phyloP scores from a whole-genome alignment of 1,139 yeast species.

The Zygosaccharomyces sapae region DNA sequence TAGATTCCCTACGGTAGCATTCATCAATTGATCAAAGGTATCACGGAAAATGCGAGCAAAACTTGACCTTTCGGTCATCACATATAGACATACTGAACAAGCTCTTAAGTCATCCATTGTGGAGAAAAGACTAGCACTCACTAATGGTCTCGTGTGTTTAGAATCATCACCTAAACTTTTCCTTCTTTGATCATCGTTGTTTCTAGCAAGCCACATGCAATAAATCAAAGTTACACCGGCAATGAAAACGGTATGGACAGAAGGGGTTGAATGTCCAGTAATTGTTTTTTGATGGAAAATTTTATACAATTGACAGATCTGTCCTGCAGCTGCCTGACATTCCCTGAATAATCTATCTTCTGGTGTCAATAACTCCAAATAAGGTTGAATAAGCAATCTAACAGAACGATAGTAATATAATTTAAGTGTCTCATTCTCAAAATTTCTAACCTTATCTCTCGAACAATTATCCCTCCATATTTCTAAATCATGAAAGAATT shows the following conservation, averaged over 20 bases:
- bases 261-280: slow-evolving; percentile 55
- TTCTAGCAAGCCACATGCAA: slow-evolving; percentile 58
- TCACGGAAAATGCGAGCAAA: slow-evolving; percentile 56
- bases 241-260: slow-evolving; percentile 57
- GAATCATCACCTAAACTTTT: slow-evolving; percentile 46
- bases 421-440: slow-evolving; percentile 51
- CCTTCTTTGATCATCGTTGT: slow-evolving; percentile 49
- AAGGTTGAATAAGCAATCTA: slow-evolving; percentile 54
- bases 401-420: slow-evolving; percentile 55
- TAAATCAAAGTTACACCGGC: slow-evolving; percentile 60
- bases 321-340: slow-evolving; percentile 63
- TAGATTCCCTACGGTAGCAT: slow-evolving; percentile 52
- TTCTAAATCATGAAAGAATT: slow-evolving; percentile 46
- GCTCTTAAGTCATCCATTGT: slow-evolving; percentile 56
- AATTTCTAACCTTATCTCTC: slow-evolving; percentile 34
- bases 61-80: slow-evolving; percentile 58
- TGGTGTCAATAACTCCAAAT: slow-evolving; percentile 52
- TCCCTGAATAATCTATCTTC: slow-evolving; percentile 52
- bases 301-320: slow-evolving; percentile 54
- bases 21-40: slow-evolving; percentile 57
- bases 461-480: slow-evolving; percentile 49
- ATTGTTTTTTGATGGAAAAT: slow-evolving; percentile 55
- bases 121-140: slow-evolving; percentile 47
- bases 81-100: slow-evolving; percentile 54
- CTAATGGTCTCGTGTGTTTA: slow-evolving; percentile 51